Evolutionary conservation across 2,329 filamentous ascomycete species (phyloP), one percentile per base, ranked within the genome.

Genomic region (Ploettnerulaceae sp.): DNA sequence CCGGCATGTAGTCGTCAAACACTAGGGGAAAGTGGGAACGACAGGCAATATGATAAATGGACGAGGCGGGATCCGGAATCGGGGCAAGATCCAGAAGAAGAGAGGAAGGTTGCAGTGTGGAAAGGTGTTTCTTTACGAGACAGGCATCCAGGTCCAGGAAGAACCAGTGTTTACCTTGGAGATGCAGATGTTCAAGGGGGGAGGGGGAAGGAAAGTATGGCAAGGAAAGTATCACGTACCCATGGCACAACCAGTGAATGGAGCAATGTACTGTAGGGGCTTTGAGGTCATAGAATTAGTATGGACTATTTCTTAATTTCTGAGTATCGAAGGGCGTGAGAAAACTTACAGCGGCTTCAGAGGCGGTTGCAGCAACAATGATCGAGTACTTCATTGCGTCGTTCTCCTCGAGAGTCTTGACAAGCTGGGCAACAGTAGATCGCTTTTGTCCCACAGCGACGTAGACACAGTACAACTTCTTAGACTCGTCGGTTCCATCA

Each of bases 401-500:
- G 72, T 96, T 95, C 85, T 97, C 91, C 82, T 97, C 91, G 49
- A 98, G 88, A 57, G 93, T 97, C 87, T 97, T 89, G 79, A 98
- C 93, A 65, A 98, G 84, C 81, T 98, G 93, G 61, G 93, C 93
- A 64, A 98, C 91, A 62, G 93, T 98, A 63, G 93, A 97, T 72
- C 93, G 89, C 84, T 98, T 98, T 83, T 98, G 93, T 67, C 93
- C 93, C 64, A 98, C 84, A 67, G 93, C 93, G 66, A 97, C 93
- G 82, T 98, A 98, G 74, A 98, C 79, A 71, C 91, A 97, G 87
- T 95, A 98, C 50, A 98, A 89, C 84, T 98, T 98, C 86, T 96
- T 91, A 69, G 71, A 75, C 82, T 98, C 93, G 69, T 96, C 90
- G 71, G 68, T 77, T 68, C 72, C 66, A 69, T 73, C 77, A 83